Base-by-base conservation (phyloP, 2,329 filamentous ascomycete species). In the Bipolaris gigantea region DNA sequence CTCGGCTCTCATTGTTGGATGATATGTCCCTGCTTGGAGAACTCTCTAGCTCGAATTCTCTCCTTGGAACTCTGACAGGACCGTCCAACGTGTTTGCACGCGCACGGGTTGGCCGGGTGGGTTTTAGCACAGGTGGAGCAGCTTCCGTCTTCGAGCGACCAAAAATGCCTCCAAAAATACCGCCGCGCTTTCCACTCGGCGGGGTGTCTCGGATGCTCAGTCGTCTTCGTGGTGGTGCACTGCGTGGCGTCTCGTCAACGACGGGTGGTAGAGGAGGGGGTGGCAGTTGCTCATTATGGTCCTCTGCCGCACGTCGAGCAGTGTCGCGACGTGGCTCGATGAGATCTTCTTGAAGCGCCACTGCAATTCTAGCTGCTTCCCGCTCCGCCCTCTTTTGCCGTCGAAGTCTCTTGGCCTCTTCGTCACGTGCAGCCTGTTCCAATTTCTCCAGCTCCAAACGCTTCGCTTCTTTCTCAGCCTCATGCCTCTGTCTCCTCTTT, bases 91-190 rank as follows among this genome's bases (percentile, higher is more conserved):
- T 61, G 40, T 73, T 69, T 6, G 64, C 61, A 21, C 64, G 66
- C 3, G 62, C 62, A 16, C 65, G 66, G 16, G 61, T 43, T 4
- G 60, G 62, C 25, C 66, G 69, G 27, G 60, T 57, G 10, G 66
- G 46, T 44, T 61, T 72, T 5, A 69, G 56, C 4, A 48, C 57
- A 11, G 66, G 63, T 6, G 65, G 59, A 0, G 56, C 49, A 11
- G 69, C 53, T 21, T 74, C 71, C 5, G 66, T 61, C 49, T 69
- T 73, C 11, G 70, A 71, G 8, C 70, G 65, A 30, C 69, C 64
- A 45, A 73, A 73, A 27, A 69, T 55, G 7, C 70, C 69, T 6
- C 69, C 68, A 30, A 74, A 57, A 2, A 72, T 52, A 39, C 69
- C 71, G 38, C 63, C 69, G 15, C 70, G 63, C 47, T 60, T 67